Base-by-base conservation (phyloP, 225 moss, liverwort and hornwort genomes). In the Ulota crispa region DNA sequence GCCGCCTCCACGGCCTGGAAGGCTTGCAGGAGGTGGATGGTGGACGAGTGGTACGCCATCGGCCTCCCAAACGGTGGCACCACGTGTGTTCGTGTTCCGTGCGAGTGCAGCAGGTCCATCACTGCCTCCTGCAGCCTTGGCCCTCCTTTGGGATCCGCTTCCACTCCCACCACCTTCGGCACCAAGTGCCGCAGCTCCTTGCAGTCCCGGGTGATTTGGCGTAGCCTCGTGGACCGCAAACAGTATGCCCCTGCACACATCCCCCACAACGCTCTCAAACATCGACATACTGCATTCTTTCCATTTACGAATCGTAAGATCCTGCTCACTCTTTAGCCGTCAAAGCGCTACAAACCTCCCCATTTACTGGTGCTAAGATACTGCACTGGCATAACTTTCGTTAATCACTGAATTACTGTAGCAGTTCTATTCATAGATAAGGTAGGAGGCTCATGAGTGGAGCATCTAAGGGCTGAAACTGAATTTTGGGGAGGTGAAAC, bases 171-270 rank as follows among this genome's bases (percentile, higher is more conserved):
- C 5, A 90, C 89, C 64, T 86, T 89, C 30, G 95, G 95, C 1
- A 95, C 89, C 15, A 94, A 86, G 42, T 90, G 89, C 31, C 95
- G 88, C 1, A 95, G 94, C 87, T 92, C 93, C 73, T 90, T 95
- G 81, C 95, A 95, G 26, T 80, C 90, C 83, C 86, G 90, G 8
- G 91, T 89, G 3, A 94, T 86, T 34, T 85, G 75, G 11, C 93
- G 82, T 36, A 94, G 80, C 81, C 85, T 90, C 32, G 89, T 88
- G 59, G 95, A 95, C 39, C 95, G 91, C 23, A 95, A 83, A 63
- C 95, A 94, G 55, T 87, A 93, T 9, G 95, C 93, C 24, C 90
- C 90, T 81, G 85, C 13, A 12, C 13, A 45, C 11, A 11, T 3
- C n/a, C 21, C 14, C 30, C 47, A 30, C 1, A 30, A 62, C 8